phyloP scores from a whole-genome alignment of 2,329 filamentous ascomycete genomes.

The Penicillium sp. region DNA sequence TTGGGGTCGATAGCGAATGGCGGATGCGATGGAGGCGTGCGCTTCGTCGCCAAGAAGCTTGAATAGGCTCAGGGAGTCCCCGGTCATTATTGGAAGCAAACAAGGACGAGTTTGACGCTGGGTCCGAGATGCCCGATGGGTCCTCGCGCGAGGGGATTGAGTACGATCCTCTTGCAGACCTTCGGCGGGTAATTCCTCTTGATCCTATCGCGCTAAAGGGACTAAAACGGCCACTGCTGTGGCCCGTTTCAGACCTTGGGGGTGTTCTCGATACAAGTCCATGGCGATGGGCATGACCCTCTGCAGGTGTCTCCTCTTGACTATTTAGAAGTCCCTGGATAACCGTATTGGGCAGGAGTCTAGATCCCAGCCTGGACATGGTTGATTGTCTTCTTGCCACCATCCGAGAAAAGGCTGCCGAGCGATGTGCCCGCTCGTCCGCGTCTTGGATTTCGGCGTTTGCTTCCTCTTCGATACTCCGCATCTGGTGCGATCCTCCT shows the following conservation, averaged over 20 bases:
- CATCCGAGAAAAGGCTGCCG: constrained; percentile 38
- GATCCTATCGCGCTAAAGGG: constrained; percentile 46
- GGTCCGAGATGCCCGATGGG: constrained; percentile 35
- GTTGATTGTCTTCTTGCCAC: constrained; percentile 49
- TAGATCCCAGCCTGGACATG: constrained; percentile 53
- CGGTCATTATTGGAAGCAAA: constrained; percentile 30
- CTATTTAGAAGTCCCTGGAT: constrained; percentile 50
- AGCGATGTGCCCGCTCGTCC: constrained; percentile 35
- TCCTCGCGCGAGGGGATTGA: constrained; percentile 42
- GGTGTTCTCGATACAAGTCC: constrained; percentile 45
- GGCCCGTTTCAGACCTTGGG: constrained; percentile 38
- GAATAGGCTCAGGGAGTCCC: constrained; percentile 31
- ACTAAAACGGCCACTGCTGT: constrained; percentile 43
- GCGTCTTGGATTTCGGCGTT: constrained; percentile 36
- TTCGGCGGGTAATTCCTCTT: constrained; percentile 45
- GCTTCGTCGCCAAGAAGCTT: constrained; percentile 45
- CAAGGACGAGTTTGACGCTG: constrained; percentile 30
- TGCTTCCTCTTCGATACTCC: constrained; percentile 43
- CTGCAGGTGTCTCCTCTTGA: constrained; percentile 50
- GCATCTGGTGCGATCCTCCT: constrained; percentile 29
- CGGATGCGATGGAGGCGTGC: constrained; percentile 48
- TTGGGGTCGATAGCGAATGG: constrained; percentile 48
- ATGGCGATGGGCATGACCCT: constrained; percentile 50
- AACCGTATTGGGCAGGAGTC: constrained; percentile 52
- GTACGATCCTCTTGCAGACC: constrained; percentile 45